Base-by-base conservation (phyloP, 257 asterid genomes). In the Jasminum sambac region DNA sequence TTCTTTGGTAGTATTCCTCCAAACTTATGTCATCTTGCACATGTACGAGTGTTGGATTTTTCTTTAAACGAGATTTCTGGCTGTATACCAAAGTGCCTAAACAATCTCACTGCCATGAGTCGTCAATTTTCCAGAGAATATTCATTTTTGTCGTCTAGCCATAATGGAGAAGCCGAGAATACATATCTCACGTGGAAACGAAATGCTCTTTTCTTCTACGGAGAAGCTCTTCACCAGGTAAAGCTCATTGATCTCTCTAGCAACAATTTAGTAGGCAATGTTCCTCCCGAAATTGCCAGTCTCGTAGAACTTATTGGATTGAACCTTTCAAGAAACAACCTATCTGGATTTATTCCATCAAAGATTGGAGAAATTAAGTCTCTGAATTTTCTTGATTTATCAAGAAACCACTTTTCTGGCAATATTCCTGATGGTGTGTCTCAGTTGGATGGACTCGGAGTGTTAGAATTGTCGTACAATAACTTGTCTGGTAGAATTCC, bases 381-480 rank as follows among this genome's bases (percentile, higher is more conserved):
- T n/a, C n/a, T n/a, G n/a, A n/a, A n/a, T n/a, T n/a, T n/a, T n/a
- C n/a, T n/a, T n/a, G n/a, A n/a, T n/a, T n/a, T n/a, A n/a, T n/a
- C n/a, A n/a, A n/a, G 74, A 57, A 79, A 79, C 21, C 39, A 58
- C 17, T 62, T 84, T 8, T 41, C 78, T 8, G 82, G 86, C 5
- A 7, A 17, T 36, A 82, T 82, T 58, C 82, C 86, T 0, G 0
- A 6, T 9, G 25, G 67, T 26, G 66, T 79, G 21, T 64, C 77
- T 11, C 68, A 69, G 16, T 17, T 82, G 30, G 63, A 66, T 43
- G 66, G 63, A 26, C 66, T 79, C 17, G 84, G 78, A 2, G 66
- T 82, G 5, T 24, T 82, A 71, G 64, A 82, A 64, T 79, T 79
- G 82, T 79, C 83, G 0, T 74, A 60, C 68, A 81, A 81, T 40